phyloP scores from a whole-genome alignment of 768 basidiomycete genomes.

The Lactifluus volemus region DNA sequence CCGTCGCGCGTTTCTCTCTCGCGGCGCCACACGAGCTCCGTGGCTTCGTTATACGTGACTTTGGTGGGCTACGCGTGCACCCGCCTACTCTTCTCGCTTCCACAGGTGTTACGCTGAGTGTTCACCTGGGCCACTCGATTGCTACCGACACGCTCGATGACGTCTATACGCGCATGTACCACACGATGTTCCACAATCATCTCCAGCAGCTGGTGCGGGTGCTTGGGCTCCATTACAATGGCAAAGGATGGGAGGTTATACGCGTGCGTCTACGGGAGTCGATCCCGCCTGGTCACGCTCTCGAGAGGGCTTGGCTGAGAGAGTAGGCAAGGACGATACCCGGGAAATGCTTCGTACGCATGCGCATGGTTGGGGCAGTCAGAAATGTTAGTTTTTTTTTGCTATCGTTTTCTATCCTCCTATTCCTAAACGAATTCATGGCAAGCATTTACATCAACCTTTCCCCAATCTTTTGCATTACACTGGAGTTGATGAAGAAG shows the following conservation, averaged over 20 bases:
- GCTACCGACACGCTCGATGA: constrained; percentile 43
- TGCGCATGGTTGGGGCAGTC: constrained; percentile 50
- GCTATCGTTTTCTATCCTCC: not conserved
- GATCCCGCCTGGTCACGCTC: constrained; percentile 39
- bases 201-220: constrained; percentile 52
- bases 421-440: constrained; percentile 1
- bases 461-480: constrained; percentile 46
- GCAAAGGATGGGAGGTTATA: constrained; percentile 44
- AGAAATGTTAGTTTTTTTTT: constrained; percentile 36
- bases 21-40: constrained; percentile 37
- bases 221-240: constrained; percentile 47
- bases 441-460: constrained; percentile 44
- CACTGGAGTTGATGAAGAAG: too few species aligned
- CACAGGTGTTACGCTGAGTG: constrained; percentile 43
- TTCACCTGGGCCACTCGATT: constrained; percentile 32
- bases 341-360: constrained; percentile 50
- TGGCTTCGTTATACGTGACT: constrained; percentile 51
- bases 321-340: constrained; percentile 39
- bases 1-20: constrained; percentile 44
- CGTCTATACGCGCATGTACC: constrained; percentile 49
- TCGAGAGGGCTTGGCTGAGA: constrained; percentile 43
- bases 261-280: constrained; percentile 34
- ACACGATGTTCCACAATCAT: constrained; percentile 51
- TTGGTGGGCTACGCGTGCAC: constrained; percentile 48
- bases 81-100: constrained; percentile 39